Base-by-base conservation (phyloP, 176 grass and related monocot species). In the Pharus latifolius region DNA sequence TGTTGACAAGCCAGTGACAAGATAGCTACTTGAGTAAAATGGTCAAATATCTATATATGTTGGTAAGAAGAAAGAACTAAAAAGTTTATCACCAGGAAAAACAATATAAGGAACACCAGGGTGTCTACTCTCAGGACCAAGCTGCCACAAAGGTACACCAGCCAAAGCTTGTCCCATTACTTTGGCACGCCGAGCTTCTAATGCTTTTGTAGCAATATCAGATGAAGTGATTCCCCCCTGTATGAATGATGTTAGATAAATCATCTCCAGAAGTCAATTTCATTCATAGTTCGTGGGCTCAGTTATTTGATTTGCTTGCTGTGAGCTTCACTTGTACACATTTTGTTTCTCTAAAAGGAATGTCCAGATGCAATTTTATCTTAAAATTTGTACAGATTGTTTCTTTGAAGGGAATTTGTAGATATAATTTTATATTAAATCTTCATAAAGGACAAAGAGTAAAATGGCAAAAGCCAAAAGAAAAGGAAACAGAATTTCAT, bases 201-300 rank as follows among this genome's bases (percentile, higher is more conserved):
- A 82, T 73, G 94, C 94, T 87, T 90, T 97, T n/a, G 94, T 97
- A 76, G 89, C 89, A 63, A 97, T 72, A 83, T 97, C 94, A 24
- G 94, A 97, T 80, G 89, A 97, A 68, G 94, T 97, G 62, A 97
- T 97, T 82, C 94, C 94, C 69, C 94, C 94, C 94, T 97, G 34
- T 68, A 78, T 55, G 49, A 72, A 64, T 24, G 17, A 33, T 5
- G 55, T 81, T 63, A 68, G 34, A 31, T 65, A 56, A 10, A 56
- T 20, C 27, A 48, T 56, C 19, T 71, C n/a, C 38, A 80, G 8
- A 79, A 73, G 12, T 49, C 29, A 73, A 79, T 62, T 31, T 56
- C 24, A 69, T 66, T 29, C 50, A 28, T 60, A 81, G 23, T 47
- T 23, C 66, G 10, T 62, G 40, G 41, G 20, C 27, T 51, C 19